Base-by-base conservation (phyloP, 192 early-diverging fungal species). In the Rhizoclosmatium globosum region DNA sequence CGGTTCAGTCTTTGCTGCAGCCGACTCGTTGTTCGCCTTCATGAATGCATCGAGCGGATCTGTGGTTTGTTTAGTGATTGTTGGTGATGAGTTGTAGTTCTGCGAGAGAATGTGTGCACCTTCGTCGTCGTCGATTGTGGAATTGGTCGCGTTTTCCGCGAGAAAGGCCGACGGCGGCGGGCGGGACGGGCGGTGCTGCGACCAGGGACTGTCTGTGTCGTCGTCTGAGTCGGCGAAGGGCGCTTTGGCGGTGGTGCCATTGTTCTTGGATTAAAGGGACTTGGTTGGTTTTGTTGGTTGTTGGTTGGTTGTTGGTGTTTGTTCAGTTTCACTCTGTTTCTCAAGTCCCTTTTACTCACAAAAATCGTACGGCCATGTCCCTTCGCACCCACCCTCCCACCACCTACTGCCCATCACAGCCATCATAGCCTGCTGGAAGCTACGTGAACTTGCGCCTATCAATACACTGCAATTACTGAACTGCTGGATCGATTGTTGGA, bases 1-100 rank as follows among this genome's bases (percentile, higher is more conserved):
- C 21, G n/a, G 46, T 4, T 15, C 38, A 7, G 50, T 7, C 59
- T 50, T 21, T 39, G 4, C 19, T 0, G 72, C 72, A 23, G 72
- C 59, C 6, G 9, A 87, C 39, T 77, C 74, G 71, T 85, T 85
- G 69, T 94, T 92, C 56, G 84, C 89, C 0, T 92, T 87, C 94
- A 95, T 95, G 82, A 94, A 95, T 19, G 93, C 93, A 71, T 95
- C 94, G 53, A 95, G 80, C 17, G 92, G 92, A 85, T 95, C 94
- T 60, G 56, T 6, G 17, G 17, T 17, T 11, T 13, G 46, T 47
- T 23, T 56, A 0, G 53, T 56, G 19, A n/a, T n/a, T 56, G 53
- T 56, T n/a, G 0, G 31, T 31, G 31, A 31, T 31, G 31, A 31
- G 31, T 31, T 31, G 31, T 31, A 31, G 31, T 31, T 31, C 31